Conservation (phyloP, 495 filamentous ascomycete species). For the Peziza echinospora region DNA sequence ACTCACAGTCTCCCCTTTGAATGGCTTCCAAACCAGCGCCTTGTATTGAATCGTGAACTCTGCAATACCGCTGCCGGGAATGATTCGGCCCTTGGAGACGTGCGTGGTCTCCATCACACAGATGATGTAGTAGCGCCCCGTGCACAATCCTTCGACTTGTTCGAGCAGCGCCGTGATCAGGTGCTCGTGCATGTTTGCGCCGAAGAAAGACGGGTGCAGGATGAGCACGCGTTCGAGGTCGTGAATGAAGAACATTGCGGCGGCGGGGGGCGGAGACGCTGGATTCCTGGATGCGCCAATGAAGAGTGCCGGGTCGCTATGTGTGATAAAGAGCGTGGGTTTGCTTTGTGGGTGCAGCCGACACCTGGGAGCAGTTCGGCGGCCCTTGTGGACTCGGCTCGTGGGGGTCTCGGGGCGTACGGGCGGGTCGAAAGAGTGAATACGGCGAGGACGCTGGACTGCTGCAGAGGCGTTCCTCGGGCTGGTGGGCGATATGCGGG, state of each 20-base stretch:
- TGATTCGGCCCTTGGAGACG: constrained; percentile 74
- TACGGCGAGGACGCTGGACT: too few relatives aligned
- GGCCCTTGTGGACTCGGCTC: too few relatives aligned
- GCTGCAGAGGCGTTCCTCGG: too few relatives aligned
- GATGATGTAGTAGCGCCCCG: constrained; percentile 84
- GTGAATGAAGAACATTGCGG: constrained; percentile 99
- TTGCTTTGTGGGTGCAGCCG: too few relatives aligned
- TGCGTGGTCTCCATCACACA: constrained; percentile 87
- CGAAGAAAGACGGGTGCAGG: constrained; percentile 91
- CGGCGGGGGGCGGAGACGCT: too few relatives aligned
- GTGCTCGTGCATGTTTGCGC: constrained; percentile 69
- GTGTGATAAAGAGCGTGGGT: too few relatives aligned
- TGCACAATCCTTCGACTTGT: constrained; percentile 84
- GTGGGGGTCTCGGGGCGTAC: too few relatives aligned
- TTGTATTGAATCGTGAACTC: constrained; percentile 90
- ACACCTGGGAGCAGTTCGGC: too few relatives aligned
- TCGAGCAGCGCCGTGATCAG: constrained; percentile 66
- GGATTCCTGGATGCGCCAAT: too few relatives aligned
- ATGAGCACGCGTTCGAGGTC: constrained; percentile 81
- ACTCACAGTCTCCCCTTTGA: constrained; percentile 85
- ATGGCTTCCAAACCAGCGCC: constrained; percentile 91
- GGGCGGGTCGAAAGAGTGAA: too few relatives aligned
- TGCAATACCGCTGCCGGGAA: constrained; percentile 70
- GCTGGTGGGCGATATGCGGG: too few relatives aligned
- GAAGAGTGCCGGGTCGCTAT: too few relatives aligned